Base-by-base conservation (phyloP, 768 basidiomycete genomes). In the Trametes gibbosa region DNA sequence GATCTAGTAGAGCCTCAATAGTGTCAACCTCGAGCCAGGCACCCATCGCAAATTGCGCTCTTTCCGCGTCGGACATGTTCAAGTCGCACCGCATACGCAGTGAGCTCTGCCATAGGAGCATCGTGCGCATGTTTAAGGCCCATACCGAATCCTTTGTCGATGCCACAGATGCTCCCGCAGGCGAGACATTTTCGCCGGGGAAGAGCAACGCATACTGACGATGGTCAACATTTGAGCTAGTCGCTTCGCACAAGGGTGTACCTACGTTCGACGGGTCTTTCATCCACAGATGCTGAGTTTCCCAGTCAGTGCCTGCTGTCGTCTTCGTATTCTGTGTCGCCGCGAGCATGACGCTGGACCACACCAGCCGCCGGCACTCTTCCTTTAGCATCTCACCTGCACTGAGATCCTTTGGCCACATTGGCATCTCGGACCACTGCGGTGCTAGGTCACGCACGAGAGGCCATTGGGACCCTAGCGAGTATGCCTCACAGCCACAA, bases 91-190 rank as follows among this genome's bases (percentile, higher is more conserved):
- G 82, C 77, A 86, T 84, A 46, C 81, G 82, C 55, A 86, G 75
- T 63, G 89, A 91, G n/a, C 79, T 80, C 69, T 87, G 82, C 88
- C 89, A 92, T 23, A 90, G 74, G 21, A 91, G 73, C 71, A 86
- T 84, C 6, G 81, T 77, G 42, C 87, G 83, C 66, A 86, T 82
- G 67, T 86, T 82, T 47, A 90, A 73, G 10, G 86, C 86, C 87
- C 86, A 91, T 21, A 90, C 75, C 7, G 85, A 85, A 55, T 89
- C 81, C 69, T 87, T 90, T 12, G 84, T 79, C 14, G 85, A 84
- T 43, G 61, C 23, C 75, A 54, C 67, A 42, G 58, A 53, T 10
- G 63, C 49, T 49, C 62, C 58, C 17, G 43, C 52, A 16, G 55
- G 61, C 21, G 64, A 43, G 69, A 84, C 70, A 14, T 81, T 77